Conservation (phyloP, 108 stramenopile genomes). For the Cyclotella baltica region DNA sequence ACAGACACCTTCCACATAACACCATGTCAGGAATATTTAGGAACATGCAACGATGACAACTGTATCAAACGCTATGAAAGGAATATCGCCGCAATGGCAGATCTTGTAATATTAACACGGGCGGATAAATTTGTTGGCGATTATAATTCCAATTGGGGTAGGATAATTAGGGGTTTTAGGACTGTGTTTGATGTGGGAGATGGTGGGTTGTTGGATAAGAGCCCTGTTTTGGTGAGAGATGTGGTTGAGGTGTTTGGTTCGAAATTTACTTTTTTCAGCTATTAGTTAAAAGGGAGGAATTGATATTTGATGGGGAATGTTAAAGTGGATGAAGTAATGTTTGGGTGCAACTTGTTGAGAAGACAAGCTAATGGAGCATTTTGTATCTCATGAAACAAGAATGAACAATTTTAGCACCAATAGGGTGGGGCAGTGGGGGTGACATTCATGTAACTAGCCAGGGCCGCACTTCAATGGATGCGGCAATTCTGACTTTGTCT, state of each 20-base stretch:
- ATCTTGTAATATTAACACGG: conserved; percentile 36
- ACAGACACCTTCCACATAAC: conserved; percentile 3
- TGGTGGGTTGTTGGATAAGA: not conserved
- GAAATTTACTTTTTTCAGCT: too few relatives aligned
- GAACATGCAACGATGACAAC: not conserved
- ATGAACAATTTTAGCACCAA: too few relatives aligned
- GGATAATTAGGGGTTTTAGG: not conserved
- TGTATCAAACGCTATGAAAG: conserved; percentile 41
- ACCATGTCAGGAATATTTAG: not conserved
- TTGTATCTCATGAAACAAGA: too few relatives aligned
- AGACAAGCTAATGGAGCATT: too few relatives aligned
- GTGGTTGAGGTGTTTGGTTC: not conserved
- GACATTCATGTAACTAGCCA: too few relatives aligned
- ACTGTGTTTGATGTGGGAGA: not conserved
- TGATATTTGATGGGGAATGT: too few relatives aligned
- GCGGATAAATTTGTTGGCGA: conserved; percentile 38
- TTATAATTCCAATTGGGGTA: conserved; percentile 43
- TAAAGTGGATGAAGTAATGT: too few relatives aligned
- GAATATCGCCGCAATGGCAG: conserved; percentile 45
- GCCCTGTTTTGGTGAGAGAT: not conserved
- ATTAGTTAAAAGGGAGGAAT: too few relatives aligned
- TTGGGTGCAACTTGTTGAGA: too few relatives aligned
- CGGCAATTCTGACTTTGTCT: too few relatives aligned
- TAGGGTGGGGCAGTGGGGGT: too few relatives aligned
- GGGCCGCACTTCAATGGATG: too few relatives aligned